phyloP scores from a whole-genome alignment of 139 green algal genomes.

The Auxenochlorella protothecoides region DNA sequence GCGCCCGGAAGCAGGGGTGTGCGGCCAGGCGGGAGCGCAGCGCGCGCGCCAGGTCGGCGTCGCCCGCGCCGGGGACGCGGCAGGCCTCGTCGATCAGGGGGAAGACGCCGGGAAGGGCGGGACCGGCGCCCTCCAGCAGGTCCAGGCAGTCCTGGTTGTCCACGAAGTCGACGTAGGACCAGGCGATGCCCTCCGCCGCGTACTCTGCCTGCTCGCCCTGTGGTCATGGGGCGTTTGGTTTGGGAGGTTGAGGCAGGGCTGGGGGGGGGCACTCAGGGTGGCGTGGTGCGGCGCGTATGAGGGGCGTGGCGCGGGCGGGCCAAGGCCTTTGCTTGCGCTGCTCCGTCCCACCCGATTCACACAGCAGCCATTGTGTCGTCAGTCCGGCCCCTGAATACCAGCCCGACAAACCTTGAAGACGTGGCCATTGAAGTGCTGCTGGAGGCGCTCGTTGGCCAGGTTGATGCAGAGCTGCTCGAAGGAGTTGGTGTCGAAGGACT shows the following conservation, averaged over 20 bases:
- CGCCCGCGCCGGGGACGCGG: conserved; percentile 63
- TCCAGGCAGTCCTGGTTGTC: conserved; percentile 98
- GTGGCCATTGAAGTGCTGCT: conserved; percentile 99
- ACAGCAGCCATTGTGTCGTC: too few relatives aligned
- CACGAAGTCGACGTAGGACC: conserved; percentile 97
- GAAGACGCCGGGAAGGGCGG: conserved; percentile 61
- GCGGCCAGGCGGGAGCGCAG: conserved; percentile 59
- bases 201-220: conserved; percentile 96
- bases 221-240: too few relatives aligned
- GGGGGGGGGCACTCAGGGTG: too few relatives aligned
- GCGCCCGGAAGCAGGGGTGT: conserved; percentile 74
- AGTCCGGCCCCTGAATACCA: too few relatives aligned
- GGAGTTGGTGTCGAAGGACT: conserved; percentile 79
- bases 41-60: conserved; percentile 72
- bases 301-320: too few relatives aligned
- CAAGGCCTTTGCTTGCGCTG: too few relatives aligned
- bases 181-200: conserved; percentile 93
- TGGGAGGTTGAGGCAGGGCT: too few relatives aligned
- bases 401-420: conserved; percentile 73
- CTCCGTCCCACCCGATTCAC: too few relatives aligned
- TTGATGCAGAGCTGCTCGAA: conserved; percentile 99
- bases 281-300: too few relatives aligned
- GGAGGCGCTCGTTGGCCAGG: conserved; percentile 90
- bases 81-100: conserved; percentile 92
- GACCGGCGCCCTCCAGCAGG: conserved; percentile 64